These are phyloP conservation scores for Neonectria faginata DNA, from an alignment of 2,329 filamentous ascomycete species.

Conservation along the genomic window DNA sequence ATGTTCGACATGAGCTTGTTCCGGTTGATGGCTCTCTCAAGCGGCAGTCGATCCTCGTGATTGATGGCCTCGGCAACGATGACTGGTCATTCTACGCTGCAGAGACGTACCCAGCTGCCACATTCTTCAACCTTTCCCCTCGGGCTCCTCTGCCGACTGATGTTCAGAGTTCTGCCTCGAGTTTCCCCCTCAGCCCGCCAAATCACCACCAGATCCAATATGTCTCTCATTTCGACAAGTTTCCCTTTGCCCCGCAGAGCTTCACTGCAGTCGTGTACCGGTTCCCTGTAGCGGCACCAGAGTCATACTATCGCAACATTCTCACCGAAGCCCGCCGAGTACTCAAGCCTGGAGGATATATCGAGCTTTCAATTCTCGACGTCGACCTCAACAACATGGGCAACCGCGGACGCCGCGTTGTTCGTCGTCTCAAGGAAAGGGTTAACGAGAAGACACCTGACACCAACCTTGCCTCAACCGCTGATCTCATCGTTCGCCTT, in stretches of 20 bases:
- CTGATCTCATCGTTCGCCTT: slow-evolving; percentile 72
- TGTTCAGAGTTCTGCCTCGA: slow-evolving; percentile 54
- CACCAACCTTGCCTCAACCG: slow-evolving; percentile 69
- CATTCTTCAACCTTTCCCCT: slow-evolving; percentile 81
- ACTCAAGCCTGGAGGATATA: slow-evolving; percentile 79
- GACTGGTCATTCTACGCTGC: slow-evolving; percentile 91
- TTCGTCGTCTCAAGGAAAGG: slow-evolving; percentile 78
- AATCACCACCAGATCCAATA: slow-evolving; percentile 84
- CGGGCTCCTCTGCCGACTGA: slow-evolving; percentile 63
- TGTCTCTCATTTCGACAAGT: slow-evolving; percentile 69
- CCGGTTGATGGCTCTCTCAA: slow-evolving; percentile 52
- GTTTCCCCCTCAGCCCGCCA: slow-evolving; percentile 67
- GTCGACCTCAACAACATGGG: slow-evolving; percentile 88
- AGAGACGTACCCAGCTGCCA: slow-evolving; percentile 79
- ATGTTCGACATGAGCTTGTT: slow-evolving; percentile 77
- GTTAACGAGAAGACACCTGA: slow-evolving; percentile 71
- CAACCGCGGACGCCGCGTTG: slow-evolving; percentile 73
- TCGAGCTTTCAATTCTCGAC: slow-evolving; percentile 84
- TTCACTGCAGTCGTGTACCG: slow-evolving; percentile 82
- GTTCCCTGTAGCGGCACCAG: slow-evolving; percentile 77
- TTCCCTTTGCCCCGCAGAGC: slow-evolving; percentile 81
- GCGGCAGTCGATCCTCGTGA: slow-evolving; percentile 76
- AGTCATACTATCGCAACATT: slow-evolving; percentile 76
- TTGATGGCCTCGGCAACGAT: slow-evolving; percentile 87
- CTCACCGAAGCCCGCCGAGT: slow-evolving; percentile 82